Base-by-base conservation (phyloP, 345 rosid species). In the Acer negundo region DNA sequence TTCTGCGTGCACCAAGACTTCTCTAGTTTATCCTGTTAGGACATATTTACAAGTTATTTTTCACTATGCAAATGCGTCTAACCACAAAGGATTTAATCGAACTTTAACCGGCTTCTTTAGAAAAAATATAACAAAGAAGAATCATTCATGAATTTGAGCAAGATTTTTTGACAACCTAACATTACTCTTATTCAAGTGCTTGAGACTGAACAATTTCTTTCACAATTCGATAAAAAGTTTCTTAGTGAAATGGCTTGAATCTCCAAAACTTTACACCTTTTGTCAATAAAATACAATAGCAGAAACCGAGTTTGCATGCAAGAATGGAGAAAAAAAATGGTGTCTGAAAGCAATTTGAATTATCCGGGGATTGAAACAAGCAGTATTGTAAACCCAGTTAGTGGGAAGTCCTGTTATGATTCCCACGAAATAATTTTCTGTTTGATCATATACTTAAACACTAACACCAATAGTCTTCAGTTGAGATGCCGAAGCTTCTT, bases 401-500 rank as follows among this genome's bases (percentile, higher is more conserved):
- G 69, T 5, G 42, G 56, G 69, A 47, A 73, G 22, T 7, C 9
- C 44, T n/a, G 44, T 19, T 74, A 13, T 28, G 38, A 22, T 61
- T 73, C 67, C 67, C 40, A 61, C 62, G 5, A 16, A 16, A 58
- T 5, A 11, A 24, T 3, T 16, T 65, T 35, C 53, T 1, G 24
- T 31, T 35, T 31, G 63, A 71, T n/a, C n/a, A n/a, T n/a, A n/a
- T n/a, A n/a, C n/a, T n/a, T n/a, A n/a, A n/a, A n/a, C n/a, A n/a
- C n/a, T n/a, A n/a, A n/a, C 61, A 17, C 47, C 61, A 63, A 28
- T n/a, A 10, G 58, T 71, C 2, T 62, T 19, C 0, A 24, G 49
- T 47, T 75, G 77, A 17, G 69, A 22, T 77, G 59, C 69, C 19
- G 35, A 20, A 31, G 74, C 65, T 66, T 83, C 82, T 79, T 85